Percentiles rank a stretch among this genome's conserved stretches.
Conservation (phyloP, 176 grass and related monocot species). For the Olyra latifolia region DNA sequence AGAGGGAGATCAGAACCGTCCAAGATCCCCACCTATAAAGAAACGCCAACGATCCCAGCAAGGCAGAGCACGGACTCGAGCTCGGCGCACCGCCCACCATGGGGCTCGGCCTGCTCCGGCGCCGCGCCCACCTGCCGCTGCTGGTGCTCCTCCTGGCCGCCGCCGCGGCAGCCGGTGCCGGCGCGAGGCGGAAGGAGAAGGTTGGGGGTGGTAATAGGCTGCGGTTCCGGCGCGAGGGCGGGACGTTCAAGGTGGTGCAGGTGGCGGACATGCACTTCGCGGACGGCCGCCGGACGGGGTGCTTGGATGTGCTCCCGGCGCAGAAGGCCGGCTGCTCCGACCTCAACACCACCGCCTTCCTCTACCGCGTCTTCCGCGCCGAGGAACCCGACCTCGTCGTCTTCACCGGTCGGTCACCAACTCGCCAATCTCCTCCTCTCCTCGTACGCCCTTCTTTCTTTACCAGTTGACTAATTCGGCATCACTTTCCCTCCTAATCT, state of each 20-base stretch:
- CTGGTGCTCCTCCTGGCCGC: neutral
- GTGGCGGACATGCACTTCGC: conserved; percentile 99
- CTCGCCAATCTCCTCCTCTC: neutral
- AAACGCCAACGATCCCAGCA: neutral
- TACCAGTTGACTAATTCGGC: neutral
- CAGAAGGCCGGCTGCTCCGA: conserved; percentile 74
- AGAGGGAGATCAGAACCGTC: conserved; percentile 17
- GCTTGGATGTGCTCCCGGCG: conserved; percentile 63
- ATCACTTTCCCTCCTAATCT: neutral
- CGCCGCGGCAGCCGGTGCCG: neutral
- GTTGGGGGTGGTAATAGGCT: conserved; percentile 14
- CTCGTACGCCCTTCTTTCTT: neutral
- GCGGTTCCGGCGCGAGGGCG: conserved; percentile 52
- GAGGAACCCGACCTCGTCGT: conserved; percentile 97
- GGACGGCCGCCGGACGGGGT: conserved; percentile 58
- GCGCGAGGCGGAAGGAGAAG: neutral
- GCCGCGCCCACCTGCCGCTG: neutral
- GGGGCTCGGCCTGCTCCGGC: neutral
- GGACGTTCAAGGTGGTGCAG: conserved; percentile 92
- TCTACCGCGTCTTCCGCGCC: conserved; percentile 73
- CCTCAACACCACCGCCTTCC: conserved; percentile 97
- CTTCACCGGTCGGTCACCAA: conserved; percentile 59
- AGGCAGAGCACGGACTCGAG: too few species aligned
- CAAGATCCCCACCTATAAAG: conserved; percentile 6
- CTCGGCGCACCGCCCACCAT: neutral